These are phyloP conservation scores for Moelleriella libera DNA, from an alignment of 2,329 filamentous ascomycete genomes.

Conservation along the genomic window DNA sequence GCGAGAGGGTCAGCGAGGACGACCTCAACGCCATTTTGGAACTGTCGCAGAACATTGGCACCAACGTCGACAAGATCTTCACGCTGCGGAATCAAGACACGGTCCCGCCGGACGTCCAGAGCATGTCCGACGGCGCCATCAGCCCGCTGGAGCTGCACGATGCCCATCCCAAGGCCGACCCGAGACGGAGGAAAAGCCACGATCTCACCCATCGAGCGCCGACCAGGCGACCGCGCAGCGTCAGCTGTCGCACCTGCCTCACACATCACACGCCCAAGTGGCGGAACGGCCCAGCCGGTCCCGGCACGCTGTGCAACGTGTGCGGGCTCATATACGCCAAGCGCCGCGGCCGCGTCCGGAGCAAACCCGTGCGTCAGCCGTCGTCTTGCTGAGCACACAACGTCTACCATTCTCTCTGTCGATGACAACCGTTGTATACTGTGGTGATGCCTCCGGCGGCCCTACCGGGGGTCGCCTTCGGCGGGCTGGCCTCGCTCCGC, in stretches of 20 bases:
- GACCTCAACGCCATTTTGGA: constrained; percentile 5
- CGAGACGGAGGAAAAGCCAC: not conserved
- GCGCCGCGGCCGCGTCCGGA: constrained; percentile 5
- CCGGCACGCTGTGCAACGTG: constrained; percentile 58
- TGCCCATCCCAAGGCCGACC: not conserved
- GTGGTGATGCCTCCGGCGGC: too few relatives aligned
- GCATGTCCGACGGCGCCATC: not conserved
- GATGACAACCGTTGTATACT: too few relatives aligned
- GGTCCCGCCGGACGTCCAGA: not conserved
- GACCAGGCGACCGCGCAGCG: constrained; percentile 2
- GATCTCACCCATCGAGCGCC: not conserved
- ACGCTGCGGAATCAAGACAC: constrained; percentile 4
- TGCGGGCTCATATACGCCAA: constrained; percentile 42
- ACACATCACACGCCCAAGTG: constrained; percentile 64
- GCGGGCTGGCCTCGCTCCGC: too few relatives aligned
- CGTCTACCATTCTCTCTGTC: too few relatives aligned
- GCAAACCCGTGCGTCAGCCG: not conserved
- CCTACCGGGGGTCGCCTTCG: too few relatives aligned
- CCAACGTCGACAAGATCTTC: constrained; percentile 4
- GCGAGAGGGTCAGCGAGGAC: constrained; percentile 4
- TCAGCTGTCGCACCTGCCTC: constrained; percentile 36
- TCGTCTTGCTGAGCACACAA: constrained; percentile 3
- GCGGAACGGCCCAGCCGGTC: constrained; percentile 60
- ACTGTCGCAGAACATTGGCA: constrained; percentile 5
- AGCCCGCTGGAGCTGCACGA: constrained; percentile 1